Evolutionary conservation across 2,329 filamentous ascomycete genomes (phyloP).

Genomic region (Colletotrichum destructivum): DNA sequence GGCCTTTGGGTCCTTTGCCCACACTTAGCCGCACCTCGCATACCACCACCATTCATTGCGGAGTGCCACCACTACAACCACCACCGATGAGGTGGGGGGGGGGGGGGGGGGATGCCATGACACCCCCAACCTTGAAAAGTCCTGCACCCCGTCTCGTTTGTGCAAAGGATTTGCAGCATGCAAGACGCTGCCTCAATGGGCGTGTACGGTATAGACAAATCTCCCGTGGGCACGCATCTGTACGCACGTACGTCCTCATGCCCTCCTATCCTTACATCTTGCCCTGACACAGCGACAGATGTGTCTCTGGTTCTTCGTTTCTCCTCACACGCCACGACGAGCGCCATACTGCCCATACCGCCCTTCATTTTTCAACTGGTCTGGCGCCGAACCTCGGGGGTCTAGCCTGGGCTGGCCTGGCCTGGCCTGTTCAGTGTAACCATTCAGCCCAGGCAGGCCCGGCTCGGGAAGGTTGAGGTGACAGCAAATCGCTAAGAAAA

Average conservation of each 20-base stretch:
- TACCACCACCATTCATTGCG: neutral
- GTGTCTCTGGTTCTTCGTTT: neutral
- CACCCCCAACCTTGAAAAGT: too few relatives aligned
- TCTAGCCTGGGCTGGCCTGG: neutral
- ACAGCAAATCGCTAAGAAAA: conserved; percentile 2
- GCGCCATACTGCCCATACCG: neutral
- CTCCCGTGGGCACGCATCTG: neutral
- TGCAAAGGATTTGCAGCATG: neutral
- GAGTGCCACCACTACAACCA: neutral
- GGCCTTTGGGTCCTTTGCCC: neutral
- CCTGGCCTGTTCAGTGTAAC: too few relatives aligned
- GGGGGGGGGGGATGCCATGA: too few relatives aligned
- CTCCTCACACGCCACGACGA: neutral
- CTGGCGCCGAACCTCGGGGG: too few relatives aligned
- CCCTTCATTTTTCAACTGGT: neutral
- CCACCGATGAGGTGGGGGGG: too few relatives aligned
- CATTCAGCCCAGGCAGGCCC: too few relatives aligned
- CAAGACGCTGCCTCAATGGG: neutral
- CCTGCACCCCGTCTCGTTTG: neutral
- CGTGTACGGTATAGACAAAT: neutral
- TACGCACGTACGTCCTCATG: neutral
- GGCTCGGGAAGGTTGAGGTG: neutral
- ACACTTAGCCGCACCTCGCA: conserved; percentile 6
- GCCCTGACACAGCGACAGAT: neutral
- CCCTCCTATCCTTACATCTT: neutral